phyloP scores from a whole-genome alignment of 1,284 basidiomycete species.

The Trametes hirsuta region DNA sequence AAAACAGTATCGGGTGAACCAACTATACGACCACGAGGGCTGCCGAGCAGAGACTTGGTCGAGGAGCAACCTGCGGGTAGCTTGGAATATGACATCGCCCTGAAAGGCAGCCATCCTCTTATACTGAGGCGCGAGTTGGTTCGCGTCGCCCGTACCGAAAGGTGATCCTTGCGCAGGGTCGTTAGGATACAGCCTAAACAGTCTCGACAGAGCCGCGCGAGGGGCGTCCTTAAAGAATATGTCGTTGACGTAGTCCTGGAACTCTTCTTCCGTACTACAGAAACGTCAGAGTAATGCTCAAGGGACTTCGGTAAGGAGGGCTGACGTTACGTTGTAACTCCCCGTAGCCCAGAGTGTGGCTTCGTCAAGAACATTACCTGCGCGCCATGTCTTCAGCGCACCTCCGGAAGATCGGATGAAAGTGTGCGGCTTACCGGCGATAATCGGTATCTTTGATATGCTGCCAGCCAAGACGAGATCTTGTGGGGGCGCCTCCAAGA shows the following conservation, averaged over 20 bases:
- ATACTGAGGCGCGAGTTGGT: slow-evolving; percentile 50
- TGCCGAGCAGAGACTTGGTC: slow-evolving; percentile 41
- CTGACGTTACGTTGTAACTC: slow-evolving; percentile 28
- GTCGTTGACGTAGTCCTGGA: slow-evolving; percentile 17
- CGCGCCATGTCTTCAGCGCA: neutral
- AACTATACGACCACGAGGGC: slow-evolving; percentile 7
- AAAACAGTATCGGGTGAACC: slow-evolving; percentile 12
- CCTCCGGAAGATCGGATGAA: neutral
- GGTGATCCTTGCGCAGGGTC: slow-evolving; percentile 53
- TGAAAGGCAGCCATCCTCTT: slow-evolving; percentile 54
- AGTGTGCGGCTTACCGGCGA: slow-evolving; percentile 25
- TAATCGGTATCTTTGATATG: slow-evolving; percentile 37
- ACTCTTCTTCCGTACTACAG: slow-evolving; percentile 20
- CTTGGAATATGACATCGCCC: slow-evolving; percentile 54
- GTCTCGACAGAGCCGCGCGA: slow-evolving; percentile 5
- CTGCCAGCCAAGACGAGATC: slow-evolving; percentile 30
- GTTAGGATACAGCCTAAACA: slow-evolving; percentile 41
- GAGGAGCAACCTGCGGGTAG: slow-evolving; percentile 37
- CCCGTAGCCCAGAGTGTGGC: slow-evolving; percentile 32
- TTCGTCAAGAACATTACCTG: slow-evolving; percentile 36
- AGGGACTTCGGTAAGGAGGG: neutral
- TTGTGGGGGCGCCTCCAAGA: slow-evolving; percentile 35
- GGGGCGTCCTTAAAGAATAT: slow-evolving; percentile 23
- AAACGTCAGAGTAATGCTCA: neutral
- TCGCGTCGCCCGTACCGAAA: slow-evolving; percentile 47